phyloP scores from a whole-genome alignment of 108 stramenopile genomes.

The Parietichytrium sp. region DNA sequence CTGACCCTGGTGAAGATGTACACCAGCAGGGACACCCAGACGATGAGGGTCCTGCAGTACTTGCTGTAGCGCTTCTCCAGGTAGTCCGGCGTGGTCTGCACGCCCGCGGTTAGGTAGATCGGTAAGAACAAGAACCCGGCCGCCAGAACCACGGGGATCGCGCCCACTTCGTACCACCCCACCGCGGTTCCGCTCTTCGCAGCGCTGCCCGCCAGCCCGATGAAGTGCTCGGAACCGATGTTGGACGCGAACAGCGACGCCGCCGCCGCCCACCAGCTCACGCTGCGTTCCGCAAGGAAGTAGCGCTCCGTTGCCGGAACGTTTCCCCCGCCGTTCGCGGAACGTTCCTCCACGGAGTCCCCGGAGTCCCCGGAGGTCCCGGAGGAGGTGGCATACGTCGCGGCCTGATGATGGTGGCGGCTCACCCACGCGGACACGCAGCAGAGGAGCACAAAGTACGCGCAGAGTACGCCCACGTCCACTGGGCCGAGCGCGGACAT shows the following conservation, averaged over 20 bases:
- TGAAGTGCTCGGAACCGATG: slow-evolving; percentile 17
- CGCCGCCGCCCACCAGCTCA: slow-evolving; percentile 1
- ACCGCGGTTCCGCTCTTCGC: not conserved
- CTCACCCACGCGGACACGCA: not conserved
- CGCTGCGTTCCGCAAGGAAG: slow-evolving; percentile 20
- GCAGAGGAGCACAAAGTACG: not conserved
- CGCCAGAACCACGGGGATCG: slow-evolving; percentile 2
- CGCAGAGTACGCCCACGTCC: not conserved
- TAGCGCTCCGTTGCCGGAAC: not conserved
- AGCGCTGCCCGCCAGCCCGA: slow-evolving; percentile 28
- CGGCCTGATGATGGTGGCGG: not conserved
- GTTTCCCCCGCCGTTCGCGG: not conserved
- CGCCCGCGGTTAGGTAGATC: not conserved
- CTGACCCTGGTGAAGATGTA: slow-evolving; percentile 32
- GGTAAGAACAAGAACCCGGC: not conserved
- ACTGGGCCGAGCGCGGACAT: not conserved
- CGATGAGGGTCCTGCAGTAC: not conserved
- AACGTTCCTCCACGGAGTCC: no score
- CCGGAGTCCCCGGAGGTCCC: no score
- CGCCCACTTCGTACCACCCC: slow-evolving; percentile 26
- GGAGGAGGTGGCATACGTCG: no score
- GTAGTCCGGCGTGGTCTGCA: slow-evolving; percentile 28
- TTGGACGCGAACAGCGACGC: slow-evolving; percentile 27
- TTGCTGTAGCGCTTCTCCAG: not conserved
- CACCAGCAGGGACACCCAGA: not conserved